Evolutionary conservation across 768 basidiomycete genomes (phyloP), one percentile per base, ranked within the genome.

Genomic region (Lactarius evosmus): DNA sequence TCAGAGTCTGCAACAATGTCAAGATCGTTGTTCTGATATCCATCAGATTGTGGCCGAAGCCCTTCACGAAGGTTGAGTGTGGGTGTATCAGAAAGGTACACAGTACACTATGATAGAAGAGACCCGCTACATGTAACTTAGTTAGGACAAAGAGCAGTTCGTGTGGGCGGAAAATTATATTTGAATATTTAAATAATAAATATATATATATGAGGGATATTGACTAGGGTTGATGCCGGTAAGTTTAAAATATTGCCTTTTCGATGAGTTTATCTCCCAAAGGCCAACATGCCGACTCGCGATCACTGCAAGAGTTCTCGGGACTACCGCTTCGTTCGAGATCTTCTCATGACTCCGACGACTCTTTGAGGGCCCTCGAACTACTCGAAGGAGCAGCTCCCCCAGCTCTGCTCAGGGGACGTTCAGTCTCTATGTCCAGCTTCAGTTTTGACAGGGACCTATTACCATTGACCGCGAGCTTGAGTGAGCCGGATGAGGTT

Each of bases 401-500:
- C 17, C 67, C 70, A 34, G 36, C 69, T 7, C 25, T 56, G 14
- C 60, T 64, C 32, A 64, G 83, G 46, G 74, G 75, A 22, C 73
- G 74, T 14, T 69, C 88, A 2, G 85, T 87, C 74, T 92, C 90
- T 55, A 75, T 87, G 53, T 80, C 86, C 7, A 87, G 87, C 7
- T 93, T 94, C 73, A 85, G 93, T 68, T 93, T 93, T 69, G 84
- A 89, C 72, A 80, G 80, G 52, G 87, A 91, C 67, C 76, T 94
- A 70, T 77, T 95, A 38, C 93, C 91, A 1, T 78, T 94, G 53
- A 89, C 83, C 64, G 79, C 85, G 11, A 93, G 89, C 71, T 74
- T 93, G 65, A 88, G 89, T 56, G 89, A 92, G 63, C 83, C 85
- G 12, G 85, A 85, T 25, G 74, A 77, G 49, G 71, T 79, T 14